Conservation (phyloP, 768 basidiomycete species). For the Pleurotus citrinopileatus region DNA sequence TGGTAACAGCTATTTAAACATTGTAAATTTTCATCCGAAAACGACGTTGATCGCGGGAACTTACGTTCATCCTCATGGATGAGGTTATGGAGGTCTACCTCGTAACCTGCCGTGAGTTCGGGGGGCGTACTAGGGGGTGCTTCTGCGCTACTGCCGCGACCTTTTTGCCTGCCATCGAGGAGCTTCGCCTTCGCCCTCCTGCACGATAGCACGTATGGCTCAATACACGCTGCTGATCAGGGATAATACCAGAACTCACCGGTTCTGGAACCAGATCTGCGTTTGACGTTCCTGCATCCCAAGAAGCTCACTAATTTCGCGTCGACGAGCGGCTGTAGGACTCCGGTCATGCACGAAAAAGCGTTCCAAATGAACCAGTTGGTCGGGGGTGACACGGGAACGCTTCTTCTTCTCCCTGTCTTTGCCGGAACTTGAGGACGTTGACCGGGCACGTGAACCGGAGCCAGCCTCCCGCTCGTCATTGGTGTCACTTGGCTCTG, state of each 20-base stretch:
- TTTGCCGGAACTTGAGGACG: conserved; percentile 23
- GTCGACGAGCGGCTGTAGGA: conserved; percentile 67
- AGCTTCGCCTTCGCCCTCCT: conserved; percentile 85
- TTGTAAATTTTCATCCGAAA: not conserved
- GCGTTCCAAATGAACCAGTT: conserved; percentile 71
- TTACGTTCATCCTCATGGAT: conserved; percentile 77
- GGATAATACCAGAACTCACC: conserved; percentile 38
- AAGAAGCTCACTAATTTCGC: conserved; percentile 69
- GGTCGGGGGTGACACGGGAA: conserved; percentile 76
- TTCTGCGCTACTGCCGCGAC: conserved; percentile 29
- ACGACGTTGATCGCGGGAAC: too few relatives aligned
- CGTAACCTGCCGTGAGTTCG: conserved; percentile 46
- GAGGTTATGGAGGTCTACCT: conserved; percentile 59
- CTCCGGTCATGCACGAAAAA: conserved; percentile 68
- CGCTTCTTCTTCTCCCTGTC: conserved; percentile 67
- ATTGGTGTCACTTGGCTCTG: conserved; percentile 24
- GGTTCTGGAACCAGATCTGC: conserved; percentile 89
- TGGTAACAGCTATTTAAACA: conserved; percentile 52
- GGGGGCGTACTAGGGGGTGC: conserved; percentile 49
- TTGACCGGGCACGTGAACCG: conserved; percentile 29
- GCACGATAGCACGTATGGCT: conserved; percentile 1
- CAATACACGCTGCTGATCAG: not conserved
- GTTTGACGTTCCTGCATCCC: conserved; percentile 88
- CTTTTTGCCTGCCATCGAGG: conserved; percentile 54
- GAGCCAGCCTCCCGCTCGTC: conserved; percentile 31